These are phyloP conservation scores for Podaxis sp. DNA, from an alignment of 768 basidiomycete species.

Conservation along the genomic window DNA sequence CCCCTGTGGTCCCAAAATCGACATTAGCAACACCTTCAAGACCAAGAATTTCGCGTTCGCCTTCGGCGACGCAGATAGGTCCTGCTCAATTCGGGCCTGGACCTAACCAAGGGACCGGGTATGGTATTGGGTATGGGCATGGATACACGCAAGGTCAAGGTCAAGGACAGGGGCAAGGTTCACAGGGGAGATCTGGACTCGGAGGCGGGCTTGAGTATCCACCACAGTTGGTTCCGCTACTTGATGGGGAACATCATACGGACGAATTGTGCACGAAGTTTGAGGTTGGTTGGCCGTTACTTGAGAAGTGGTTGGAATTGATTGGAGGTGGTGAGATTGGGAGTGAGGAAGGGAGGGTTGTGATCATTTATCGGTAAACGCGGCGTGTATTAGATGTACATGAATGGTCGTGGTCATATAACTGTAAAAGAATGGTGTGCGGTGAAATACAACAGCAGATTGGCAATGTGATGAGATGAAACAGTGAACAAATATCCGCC, in stretches of 20 bases:
- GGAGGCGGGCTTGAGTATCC: slow-evolving; percentile 37
- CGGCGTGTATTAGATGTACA: neutral
- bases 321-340: slow-evolving; percentile 62
- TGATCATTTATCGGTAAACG: slow-evolving; percentile 68
- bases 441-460: neutral
- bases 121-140: neutral
- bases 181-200: slow-evolving; percentile 11
- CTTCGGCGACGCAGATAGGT: slow-evolving; percentile 44
- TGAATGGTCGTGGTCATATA: neutral
- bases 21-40: slow-evolving; percentile 35
- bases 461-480: neutral
- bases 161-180: slow-evolving; percentile 20
- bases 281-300: slow-evolving; percentile 77
- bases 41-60: slow-evolving; percentile 53
- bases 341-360: slow-evolving; percentile 70
- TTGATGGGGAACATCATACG: slow-evolving; percentile 90
- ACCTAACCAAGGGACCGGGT: slow-evolving; percentile 7
- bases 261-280: slow-evolving; percentile 87
- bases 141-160: neutral
- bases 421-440: neutral
- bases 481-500: neutral
- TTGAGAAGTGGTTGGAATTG: slow-evolving; percentile 68
- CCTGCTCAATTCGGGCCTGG: slow-evolving; percentile 3
- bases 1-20: slow-evolving; percentile 36
- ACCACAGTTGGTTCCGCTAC: slow-evolving; percentile 49